A percentile compares a stretch with the other conserved stretches of the same genome.
Conservation (phyloP, 805 yeast species). For the Cephaloascus fragrans region DNA sequence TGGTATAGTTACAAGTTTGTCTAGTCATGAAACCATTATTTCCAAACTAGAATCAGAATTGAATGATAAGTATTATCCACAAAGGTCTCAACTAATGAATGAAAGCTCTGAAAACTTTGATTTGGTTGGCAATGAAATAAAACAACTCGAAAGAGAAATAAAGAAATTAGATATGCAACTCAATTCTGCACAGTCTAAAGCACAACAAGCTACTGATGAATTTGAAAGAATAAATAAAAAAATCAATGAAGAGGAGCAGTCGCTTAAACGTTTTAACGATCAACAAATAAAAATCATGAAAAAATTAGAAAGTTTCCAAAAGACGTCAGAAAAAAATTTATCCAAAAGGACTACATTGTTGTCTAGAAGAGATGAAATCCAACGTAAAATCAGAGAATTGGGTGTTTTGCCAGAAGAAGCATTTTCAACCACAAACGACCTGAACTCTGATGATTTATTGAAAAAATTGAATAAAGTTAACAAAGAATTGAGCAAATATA, state of each 20-base stretch:
- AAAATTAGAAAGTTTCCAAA: constrained; percentile 51
- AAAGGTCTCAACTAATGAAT: constrained; percentile 26
- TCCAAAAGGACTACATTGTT: constrained; percentile 51
- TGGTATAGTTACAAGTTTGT: constrained; percentile 24
- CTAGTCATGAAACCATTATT: constrained; percentile 36
- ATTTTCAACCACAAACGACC: constrained; percentile 31
- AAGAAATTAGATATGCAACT: constrained; percentile 15
- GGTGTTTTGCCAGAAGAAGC: constrained; percentile 91
- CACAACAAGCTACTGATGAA: constrained; percentile 14
- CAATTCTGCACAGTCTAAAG: constrained; percentile 16
- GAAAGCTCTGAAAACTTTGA: neutral
- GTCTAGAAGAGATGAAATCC: constrained; percentile 61
- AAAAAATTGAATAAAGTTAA: constrained; percentile 42
- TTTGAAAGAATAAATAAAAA: constrained; percentile 18
- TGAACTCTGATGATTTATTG: constrained; percentile 44
- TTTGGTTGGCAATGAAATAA: neutral
- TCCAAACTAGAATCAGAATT: constrained; percentile 45
- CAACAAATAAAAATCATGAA: constrained; percentile 45
- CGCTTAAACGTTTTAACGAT: constrained; percentile 41
- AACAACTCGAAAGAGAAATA: neutral
- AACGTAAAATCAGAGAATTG: constrained; percentile 63
- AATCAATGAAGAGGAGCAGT: constrained; percentile 22
- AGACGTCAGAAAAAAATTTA: constrained; percentile 52
- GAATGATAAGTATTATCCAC: constrained; percentile 47
- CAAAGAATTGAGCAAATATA: constrained; percentile 48